phyloP scores from a whole-genome alignment of 768 basidiomycete species.

The Fibroporia radiculosa region DNA sequence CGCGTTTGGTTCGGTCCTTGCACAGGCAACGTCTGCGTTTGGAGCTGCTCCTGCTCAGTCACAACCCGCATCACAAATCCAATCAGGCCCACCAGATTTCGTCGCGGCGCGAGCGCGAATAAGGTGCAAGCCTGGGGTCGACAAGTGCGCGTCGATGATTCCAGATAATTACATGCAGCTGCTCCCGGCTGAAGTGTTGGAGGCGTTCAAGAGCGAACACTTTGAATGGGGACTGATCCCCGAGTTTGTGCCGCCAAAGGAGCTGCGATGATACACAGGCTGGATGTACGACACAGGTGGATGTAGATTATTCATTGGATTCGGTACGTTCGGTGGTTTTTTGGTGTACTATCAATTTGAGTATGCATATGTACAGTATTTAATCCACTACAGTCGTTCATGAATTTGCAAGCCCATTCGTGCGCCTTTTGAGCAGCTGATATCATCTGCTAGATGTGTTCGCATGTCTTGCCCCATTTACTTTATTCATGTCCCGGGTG shows the following conservation, averaged over 20 bases:
- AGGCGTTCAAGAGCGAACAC: constrained; percentile 45
- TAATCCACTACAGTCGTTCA: too few species aligned
- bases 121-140: constrained; percentile 36
- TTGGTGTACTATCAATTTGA: too few species aligned
- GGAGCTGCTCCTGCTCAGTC: not conserved
- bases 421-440: too few species aligned
- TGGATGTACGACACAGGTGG: too few species aligned
- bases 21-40: constrained; percentile 3
- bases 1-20: constrained; percentile 5
- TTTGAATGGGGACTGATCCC: constrained; percentile 70
- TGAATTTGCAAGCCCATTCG: too few species aligned
- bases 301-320: too few species aligned
- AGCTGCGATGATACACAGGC: constrained; percentile 31
- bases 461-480: too few species aligned
- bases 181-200: constrained; percentile 41
- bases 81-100: constrained; percentile 26
- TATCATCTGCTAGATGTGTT: too few species aligned
- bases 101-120: constrained; percentile 20
- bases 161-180: constrained; percentile 52
- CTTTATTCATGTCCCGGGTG: too few species aligned
- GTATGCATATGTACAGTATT: too few species aligned
- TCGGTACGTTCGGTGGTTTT: too few species aligned
- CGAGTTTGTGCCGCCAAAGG: constrained; percentile 65
- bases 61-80: constrained; percentile 7
- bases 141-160: constrained; percentile 49